Base-by-base conservation (phyloP, 179 eudicot genomes). In the Pouteria campechiana region DNA sequence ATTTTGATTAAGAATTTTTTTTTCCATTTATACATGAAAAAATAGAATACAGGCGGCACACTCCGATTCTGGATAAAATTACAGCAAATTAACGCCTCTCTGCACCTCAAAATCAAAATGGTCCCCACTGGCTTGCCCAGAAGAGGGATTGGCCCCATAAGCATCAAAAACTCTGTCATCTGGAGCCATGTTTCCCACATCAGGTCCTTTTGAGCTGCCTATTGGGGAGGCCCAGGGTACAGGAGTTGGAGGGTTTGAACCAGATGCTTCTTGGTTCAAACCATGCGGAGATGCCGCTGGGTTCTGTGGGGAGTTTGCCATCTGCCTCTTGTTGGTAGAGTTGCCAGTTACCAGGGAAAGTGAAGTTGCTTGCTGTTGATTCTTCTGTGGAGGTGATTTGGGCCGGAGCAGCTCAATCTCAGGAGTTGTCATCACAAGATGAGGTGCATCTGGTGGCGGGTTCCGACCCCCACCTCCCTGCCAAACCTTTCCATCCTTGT, bases 391-490 rank as follows among this genome's bases (percentile, higher is more conserved):
- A 2, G 98, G 96, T 28, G 98, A 90, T 52, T 90, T 90, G 17
- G 98, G 98, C 27, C 98, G 71, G 36, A 90, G 87, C 21, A 87
- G 33, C 58, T 90, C 98, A 4, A 90, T 90, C 4, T 90, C 98
- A 1, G 95, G 84, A 11, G 93, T 90, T 10, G 98, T 90, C 33
- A 60, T 52, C 48, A 86, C 83, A 52, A 86, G 94, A 65, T 90
- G 98, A 41, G 96, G 87, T 10, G 98, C 83, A 24, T 86, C 94
- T 36, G 98, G 95, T 18, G 98, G 95, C 18, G 98, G 98, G 44
- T 86, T 90, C 38, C 98, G 61, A 34, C 98, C 97, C 45, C 94
- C 94, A 5, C 94, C 97, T 44, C 98, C 98, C 24, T 61, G 79
- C 98, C 98, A 90, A 27, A 86, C 86, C 63, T 82, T 90, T 54